These are phyloP conservation scores for Puccinia sorghi DNA, from an alignment of 1,284 basidiomycete species.

Conservation along the genomic window DNA sequence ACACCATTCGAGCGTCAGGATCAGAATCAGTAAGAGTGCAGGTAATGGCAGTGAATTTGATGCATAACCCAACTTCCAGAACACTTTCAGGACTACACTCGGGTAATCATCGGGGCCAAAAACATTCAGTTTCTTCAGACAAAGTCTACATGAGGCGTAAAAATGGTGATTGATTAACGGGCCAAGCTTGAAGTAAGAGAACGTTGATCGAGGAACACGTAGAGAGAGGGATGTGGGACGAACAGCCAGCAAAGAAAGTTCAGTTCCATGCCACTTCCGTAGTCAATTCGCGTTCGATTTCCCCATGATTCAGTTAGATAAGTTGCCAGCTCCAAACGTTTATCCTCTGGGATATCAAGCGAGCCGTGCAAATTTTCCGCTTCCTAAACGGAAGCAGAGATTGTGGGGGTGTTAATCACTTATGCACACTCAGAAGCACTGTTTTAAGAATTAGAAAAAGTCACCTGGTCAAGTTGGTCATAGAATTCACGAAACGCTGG, in stretches of 20 bases:
- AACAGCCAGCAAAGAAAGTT: constrained; percentile 97
- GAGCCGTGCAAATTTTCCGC: constrained; percentile 61
- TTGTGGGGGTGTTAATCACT: constrained; percentile 22
- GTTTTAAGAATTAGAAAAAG: constrained; percentile 52
- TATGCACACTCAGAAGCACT: not conserved
- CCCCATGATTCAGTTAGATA: constrained; percentile 92
- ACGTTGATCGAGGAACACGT: not conserved
- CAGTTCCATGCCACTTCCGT: constrained; percentile 98
- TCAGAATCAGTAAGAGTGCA: not conserved
- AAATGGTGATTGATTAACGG: not conserved
- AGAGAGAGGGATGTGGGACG: constrained; percentile 57
- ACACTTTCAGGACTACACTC: constrained; percentile 78
- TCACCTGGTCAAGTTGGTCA: constrained; percentile 73
- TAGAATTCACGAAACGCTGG: constrained; percentile 92
- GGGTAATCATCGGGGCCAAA: constrained; percentile 69
- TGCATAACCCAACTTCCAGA: constrained; percentile 71
- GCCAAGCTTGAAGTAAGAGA: not conserved
- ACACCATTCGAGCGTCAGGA: constrained; percentile 3
- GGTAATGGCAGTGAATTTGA: constrained; percentile 1
- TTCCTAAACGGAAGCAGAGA: constrained; percentile 51
- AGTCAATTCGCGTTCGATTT: constrained; percentile 87
- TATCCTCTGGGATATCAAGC: constrained; percentile 65
- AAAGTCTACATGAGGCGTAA: constrained; percentile 66
- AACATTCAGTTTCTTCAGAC: constrained; percentile 73
- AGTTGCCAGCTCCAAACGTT: constrained; percentile 68